Conservation (phyloP, 352 stramenopile genomes). For the Globisporangium middletonii region DNA sequence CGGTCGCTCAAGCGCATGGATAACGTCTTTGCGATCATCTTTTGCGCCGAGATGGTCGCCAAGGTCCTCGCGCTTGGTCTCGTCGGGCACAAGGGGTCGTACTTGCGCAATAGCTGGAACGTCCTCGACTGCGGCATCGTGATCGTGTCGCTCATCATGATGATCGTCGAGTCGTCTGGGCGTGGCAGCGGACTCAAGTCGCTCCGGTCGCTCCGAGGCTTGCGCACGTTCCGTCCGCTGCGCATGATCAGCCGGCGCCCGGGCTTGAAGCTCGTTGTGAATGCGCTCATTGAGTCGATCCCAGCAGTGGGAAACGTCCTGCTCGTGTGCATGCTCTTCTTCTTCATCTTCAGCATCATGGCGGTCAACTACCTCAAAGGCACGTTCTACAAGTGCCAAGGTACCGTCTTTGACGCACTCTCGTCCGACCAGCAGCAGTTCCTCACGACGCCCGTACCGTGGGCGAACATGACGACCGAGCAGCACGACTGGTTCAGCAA, state of each 20-base stretch:
- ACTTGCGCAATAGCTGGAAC: slow-evolving; percentile 87
- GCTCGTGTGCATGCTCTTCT: slow-evolving; percentile 90
- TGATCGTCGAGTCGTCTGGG: slow-evolving; percentile 41
- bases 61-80: slow-evolving; percentile 88
- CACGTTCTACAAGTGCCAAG: slow-evolving; percentile 75
- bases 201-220: slow-evolving; percentile 72
- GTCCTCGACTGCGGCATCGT: slow-evolving; percentile 89
- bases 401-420: slow-evolving; percentile 44
- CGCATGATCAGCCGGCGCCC: slow-evolving; percentile 87
- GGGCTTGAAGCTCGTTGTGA: slow-evolving; percentile 89
- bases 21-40: slow-evolving; percentile 71
- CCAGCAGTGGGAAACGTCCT: slow-evolving; percentile 86
- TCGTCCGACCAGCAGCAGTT: slow-evolving; percentile 35
- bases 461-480: slow-evolving; percentile 20
- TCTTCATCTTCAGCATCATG: slow-evolving; percentile 95
- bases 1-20: slow-evolving; percentile 57
- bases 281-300: slow-evolving; percentile 87
- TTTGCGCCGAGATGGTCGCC: slow-evolving; percentile 84
- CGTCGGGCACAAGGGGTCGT: slow-evolving; percentile 54
- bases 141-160: slow-evolving; percentile 66
- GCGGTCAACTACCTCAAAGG: slow-evolving; percentile 93
- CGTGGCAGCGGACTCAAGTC: slow-evolving; percentile 52
- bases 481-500: slow-evolving; percentile 53
- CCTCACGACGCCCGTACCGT: slow-evolving; percentile 32
- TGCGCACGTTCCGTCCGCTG: slow-evolving; percentile 87